These are phyloP conservation scores for Boletus speciosus DNA, from an alignment of 768 basidiomycete species.

Conservation along the genomic window DNA sequence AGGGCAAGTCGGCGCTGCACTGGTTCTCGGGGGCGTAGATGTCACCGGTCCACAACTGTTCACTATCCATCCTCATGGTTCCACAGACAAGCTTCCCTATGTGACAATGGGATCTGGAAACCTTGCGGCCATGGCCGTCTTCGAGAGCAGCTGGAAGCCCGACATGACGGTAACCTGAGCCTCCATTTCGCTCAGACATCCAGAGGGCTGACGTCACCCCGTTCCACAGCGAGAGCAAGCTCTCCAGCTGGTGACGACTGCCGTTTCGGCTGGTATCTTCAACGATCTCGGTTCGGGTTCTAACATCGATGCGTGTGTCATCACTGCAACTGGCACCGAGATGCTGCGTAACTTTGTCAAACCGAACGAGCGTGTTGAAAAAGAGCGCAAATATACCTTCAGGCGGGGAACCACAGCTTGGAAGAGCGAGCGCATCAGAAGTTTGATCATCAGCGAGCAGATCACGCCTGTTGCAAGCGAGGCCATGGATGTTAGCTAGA, in stretches of 20 bases:
- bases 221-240: conserved; percentile 68
- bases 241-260: conserved; percentile 75
- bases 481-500: conserved; percentile 79
- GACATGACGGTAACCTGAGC: conserved; percentile 65
- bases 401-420: conserved; percentile 84
- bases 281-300: conserved; percentile 98
- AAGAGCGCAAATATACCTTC: conserved; percentile 71
- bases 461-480: conserved; percentile 55
- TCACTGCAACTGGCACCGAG: conserved; percentile 82
- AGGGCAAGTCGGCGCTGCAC: conserved; percentile 90
- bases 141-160: conserved; percentile 82
- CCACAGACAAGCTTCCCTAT: conserved; percentile 97
- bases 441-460: conserved; percentile 70
- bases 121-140: conserved; percentile 97
- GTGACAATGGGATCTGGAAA: conserved; percentile 98
- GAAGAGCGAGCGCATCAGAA: conserved; percentile 76
- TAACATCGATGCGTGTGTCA: conserved; percentile 97
- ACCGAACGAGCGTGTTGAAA: conserved; percentile 81
- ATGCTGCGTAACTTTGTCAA: conserved; percentile 92
- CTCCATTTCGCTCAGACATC: not conserved
- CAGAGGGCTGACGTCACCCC: conserved; percentile 5
- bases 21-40: conserved; percentile 97
- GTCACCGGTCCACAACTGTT: conserved; percentile 90
- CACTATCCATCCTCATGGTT: conserved; percentile 94
- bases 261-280: conserved; percentile 95